Base-by-base conservation (phyloP, 2,329 filamentous ascomycete genomes). In the Fusarium keratoplasticum region DNA sequence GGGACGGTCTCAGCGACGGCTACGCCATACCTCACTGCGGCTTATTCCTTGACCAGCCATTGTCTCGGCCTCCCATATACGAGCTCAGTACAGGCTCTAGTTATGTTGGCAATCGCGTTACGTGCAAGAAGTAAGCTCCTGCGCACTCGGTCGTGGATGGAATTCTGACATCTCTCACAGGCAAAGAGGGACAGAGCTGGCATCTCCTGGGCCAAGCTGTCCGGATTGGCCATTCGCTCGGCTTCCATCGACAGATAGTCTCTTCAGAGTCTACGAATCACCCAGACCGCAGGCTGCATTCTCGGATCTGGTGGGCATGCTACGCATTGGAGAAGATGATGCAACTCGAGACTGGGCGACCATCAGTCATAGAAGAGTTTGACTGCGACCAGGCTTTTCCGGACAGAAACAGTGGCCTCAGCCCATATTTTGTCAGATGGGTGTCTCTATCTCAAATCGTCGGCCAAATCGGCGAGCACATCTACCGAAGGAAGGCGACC, bases 311-410 rank as follows among this genome's bases (percentile, higher is more conserved):
- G 74, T 76, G 74, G 74, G 50, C 70, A 0, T 76, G 74, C 25
- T 76, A 76, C 10, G 72, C 67, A 1, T 11, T 76, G 16, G 74
- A 76, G 33, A 76, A 76, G 22, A 60, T 73, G 18, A 76, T 76
- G 74, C 67, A 73, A 11, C 27, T 76, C 4, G 74, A 76, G 42
- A 76, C 74, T 0, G 74, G 74, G 20, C 66, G 74, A 0, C 74
- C 74, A 1, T 70, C 74, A 3, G 74, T 72, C 0, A 76, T 76
- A 27, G 67, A 69, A 11, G 71, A 76, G 2, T 66, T 64, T 1
- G 74, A 76, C 4, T 76, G 74, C 3, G 74, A 76, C 5, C 72
- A 75, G 10, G 35, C 66, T 1, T 22, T 76, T 5, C 72, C 67
- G 3, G 69, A 75, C 1, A 54, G 57, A 11, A 22, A 20, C 13